Conservation (phyloP, 495 filamentous ascomycete species). For the Penicillium ucsense region DNA sequence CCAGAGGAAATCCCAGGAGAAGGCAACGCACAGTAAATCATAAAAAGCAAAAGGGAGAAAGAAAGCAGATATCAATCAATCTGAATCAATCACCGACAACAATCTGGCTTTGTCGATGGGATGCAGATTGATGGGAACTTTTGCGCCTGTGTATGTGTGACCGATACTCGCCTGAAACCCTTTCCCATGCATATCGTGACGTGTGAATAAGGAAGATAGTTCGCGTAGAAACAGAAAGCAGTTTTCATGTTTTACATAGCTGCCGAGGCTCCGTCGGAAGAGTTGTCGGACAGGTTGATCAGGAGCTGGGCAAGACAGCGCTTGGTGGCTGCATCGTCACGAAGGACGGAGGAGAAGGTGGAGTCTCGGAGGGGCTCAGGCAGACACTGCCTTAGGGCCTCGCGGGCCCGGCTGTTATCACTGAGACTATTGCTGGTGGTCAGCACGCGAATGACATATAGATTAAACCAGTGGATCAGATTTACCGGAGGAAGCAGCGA, state of each 20-base stretch:
- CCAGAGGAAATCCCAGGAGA: constrained; percentile 15
- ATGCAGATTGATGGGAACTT: constrained; percentile 16
- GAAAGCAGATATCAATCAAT: constrained; percentile 11
- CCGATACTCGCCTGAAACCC: constrained; percentile 38
- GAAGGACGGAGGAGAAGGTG: constrained; percentile 91
- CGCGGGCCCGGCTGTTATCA: constrained; percentile 91
- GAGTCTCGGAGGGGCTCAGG: constrained; percentile 94
- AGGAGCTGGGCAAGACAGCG: constrained; percentile 92
- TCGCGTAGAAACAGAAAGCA: constrained; percentile 30
- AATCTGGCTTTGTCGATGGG: constrained; percentile 5
- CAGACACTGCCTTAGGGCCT: constrained; percentile 92
- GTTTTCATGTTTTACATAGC: constrained; percentile 39
- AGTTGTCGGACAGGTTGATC: constrained; percentile 93
- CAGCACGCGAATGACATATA: constrained; percentile 1
- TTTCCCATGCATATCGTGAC: constrained; percentile 43
- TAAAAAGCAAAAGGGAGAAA: constrained; percentile 17
- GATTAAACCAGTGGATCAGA: neutral
- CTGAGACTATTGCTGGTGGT: constrained; percentile 53
- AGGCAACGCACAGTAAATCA: constrained; percentile 14
- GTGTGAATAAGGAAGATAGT: constrained; percentile 22
- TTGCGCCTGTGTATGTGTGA: constrained; percentile 37
- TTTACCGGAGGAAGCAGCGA: constrained; percentile 87
- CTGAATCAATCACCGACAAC: constrained; percentile 9
- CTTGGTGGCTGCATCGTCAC: constrained; percentile 96
- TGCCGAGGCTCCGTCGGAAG: constrained; percentile 51